A percentile compares a stretch with the other conserved stretches of the same genome.
These are phyloP conservation scores for Chernovozyma aurita DNA, from an alignment of 1,139 yeast species.

Conservation along the genomic window DNA sequence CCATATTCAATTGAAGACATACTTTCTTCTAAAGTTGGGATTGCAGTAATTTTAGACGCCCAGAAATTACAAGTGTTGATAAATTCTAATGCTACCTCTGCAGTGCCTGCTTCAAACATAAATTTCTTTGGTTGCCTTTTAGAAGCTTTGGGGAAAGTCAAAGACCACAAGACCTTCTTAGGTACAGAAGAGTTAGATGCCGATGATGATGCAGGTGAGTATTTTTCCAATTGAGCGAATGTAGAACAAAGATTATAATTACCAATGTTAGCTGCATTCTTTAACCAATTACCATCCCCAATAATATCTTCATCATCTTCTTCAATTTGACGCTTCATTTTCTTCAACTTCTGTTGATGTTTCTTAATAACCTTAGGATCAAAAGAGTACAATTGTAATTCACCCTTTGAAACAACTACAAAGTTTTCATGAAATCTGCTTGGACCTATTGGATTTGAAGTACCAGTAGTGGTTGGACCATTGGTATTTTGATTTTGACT, in stretches of 20 bases:
- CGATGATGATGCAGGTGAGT: conserved; percentile 8
- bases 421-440: conserved; percentile 45
- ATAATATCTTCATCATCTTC: conserved; percentile 25
- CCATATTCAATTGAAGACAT: conserved; percentile 79
- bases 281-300: conserved; percentile 71
- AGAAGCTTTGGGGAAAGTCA: conserved; percentile 36
- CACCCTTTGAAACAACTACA: conserved; percentile 57
- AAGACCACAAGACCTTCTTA: conserved; percentile 27
- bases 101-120: conserved; percentile 57
- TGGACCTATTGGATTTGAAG: conserved; percentile 19
- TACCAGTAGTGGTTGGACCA: conserved; percentile 13
- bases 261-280: conserved; percentile 47
- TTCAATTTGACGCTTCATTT: conserved; percentile 19
- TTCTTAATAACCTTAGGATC: conserved; percentile 42
- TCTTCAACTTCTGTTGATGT: conserved; percentile 32
- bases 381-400: conserved; percentile 50
- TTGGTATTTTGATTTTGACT: conserved; percentile 4
- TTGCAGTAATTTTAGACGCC: conserved; percentile 82
- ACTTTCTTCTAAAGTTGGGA: conserved; percentile 60
- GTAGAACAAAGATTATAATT: conserved; percentile 47
- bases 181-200: conserved; percentile 6
- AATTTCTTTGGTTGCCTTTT: conserved; percentile 35
- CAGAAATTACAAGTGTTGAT: conserved; percentile 82
- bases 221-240: conserved; percentile 38
- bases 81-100: conserved; percentile 66